A percentile compares a stretch with the other conserved stretches of the same genome.
phyloP scores from a whole-genome alignment of 73 alveolate genomes.

The Loxodes magnus region DNA sequence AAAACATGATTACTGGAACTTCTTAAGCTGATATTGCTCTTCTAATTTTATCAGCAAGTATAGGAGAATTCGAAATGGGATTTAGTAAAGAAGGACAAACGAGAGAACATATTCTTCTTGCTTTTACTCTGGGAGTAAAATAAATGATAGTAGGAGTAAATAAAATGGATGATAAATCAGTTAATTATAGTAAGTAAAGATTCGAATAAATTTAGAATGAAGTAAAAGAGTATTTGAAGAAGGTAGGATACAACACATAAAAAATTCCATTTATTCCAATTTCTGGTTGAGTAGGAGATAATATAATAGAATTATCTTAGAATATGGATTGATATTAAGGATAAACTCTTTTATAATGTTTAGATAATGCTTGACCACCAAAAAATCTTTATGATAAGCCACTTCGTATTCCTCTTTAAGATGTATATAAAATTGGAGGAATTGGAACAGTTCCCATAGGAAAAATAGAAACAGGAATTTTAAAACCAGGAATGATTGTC shows the following conservation, averaged over 20 bases:
- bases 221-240: too few species aligned
- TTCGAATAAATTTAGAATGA: too few species aligned
- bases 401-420: constrained; percentile 85
- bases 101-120: constrained; percentile 93
- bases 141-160: constrained; percentile 79
- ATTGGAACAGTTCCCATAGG: constrained; percentile 94
- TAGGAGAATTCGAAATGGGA: constrained; percentile 99
- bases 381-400: constrained; percentile 86
- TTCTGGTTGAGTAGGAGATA: too few species aligned
- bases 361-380: constrained; percentile 76
- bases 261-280: too few species aligned
- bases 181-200: too few species aligned
- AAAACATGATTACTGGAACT: constrained; percentile 98
- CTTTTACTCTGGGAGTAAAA: constrained; percentile 82
- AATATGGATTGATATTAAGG: too few species aligned
- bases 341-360: too few species aligned
- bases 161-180: constrained; percentile 97
- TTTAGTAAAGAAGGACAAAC: constrained; percentile 98
- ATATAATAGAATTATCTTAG: too few species aligned
- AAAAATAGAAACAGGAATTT: constrained; percentile 91
- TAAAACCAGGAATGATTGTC: constrained; percentile 83
- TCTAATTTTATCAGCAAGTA: constrained; percentile 79
- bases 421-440: constrained; percentile 87
- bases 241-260: too few species aligned
- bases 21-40: constrained; percentile 99